A percentile compares a stretch with the other conserved stretches of the same genome.
Conservation (phyloP, 148 eudicot genomes). For the Fagopyrum tataricum region DNA sequence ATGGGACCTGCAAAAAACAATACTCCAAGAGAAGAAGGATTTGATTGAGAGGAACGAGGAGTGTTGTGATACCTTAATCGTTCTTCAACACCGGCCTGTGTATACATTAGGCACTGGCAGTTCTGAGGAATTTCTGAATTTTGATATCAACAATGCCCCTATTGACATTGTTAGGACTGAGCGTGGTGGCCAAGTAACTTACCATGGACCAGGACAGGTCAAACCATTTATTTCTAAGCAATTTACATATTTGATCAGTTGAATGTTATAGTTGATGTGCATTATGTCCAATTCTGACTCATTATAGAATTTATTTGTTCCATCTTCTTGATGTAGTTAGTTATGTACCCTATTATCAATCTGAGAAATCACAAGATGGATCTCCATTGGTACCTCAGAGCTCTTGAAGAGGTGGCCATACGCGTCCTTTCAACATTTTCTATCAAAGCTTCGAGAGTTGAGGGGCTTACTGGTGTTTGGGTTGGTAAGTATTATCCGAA, state of each 20-base stretch:
- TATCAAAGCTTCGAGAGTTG: conserved; percentile 56
- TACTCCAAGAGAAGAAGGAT: conserved; percentile 52
- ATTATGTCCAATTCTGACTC: conserved; percentile 14
- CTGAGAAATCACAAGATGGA: conserved; percentile 83
- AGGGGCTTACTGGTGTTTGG: conserved; percentile 94
- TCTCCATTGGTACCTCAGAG: conserved; percentile 95
- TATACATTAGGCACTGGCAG: conserved; percentile 91
- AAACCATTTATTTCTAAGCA: not conserved
- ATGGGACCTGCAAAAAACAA: conserved; percentile 82
- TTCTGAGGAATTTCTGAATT: conserved; percentile 60
- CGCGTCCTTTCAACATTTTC: conserved; percentile 67
- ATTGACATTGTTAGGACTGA: conserved; percentile 66
- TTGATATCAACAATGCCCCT: conserved; percentile 53
- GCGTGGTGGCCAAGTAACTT: conserved; percentile 98
- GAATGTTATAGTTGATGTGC: not conserved
- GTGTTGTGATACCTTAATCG: conserved; percentile 51
- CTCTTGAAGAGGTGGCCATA: conserved; percentile 86
- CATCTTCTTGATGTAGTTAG: conserved; percentile 40
- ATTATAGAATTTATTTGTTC: conserved; percentile 12
- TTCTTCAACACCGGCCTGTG: conserved; percentile 82
- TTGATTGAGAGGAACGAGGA: conserved; percentile 48
- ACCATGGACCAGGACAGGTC: conserved; percentile 99
- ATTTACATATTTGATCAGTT: not conserved
- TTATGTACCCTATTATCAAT: conserved; percentile 86
- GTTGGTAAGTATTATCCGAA: conserved; percentile 49